These are phyloP conservation scores for Lactarius pseudohatsudake DNA, from an alignment of 768 basidiomycete species.

Conservation along the genomic window DNA sequence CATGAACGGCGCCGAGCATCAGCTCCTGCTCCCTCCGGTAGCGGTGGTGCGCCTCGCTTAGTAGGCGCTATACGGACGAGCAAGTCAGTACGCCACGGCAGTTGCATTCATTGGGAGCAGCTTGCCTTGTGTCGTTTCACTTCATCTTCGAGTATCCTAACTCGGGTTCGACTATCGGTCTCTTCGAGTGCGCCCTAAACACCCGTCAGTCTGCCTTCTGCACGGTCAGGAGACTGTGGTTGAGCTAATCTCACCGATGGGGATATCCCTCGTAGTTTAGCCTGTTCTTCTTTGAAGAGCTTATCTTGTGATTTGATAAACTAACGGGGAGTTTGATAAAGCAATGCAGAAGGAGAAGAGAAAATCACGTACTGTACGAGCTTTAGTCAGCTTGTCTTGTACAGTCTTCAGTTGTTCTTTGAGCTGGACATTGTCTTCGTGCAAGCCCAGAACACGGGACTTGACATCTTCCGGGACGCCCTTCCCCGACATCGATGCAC, in stretches of 20 bases:
- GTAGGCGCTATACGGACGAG: slow-evolving; percentile 16
- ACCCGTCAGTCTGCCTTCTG: slow-evolving; percentile 5
- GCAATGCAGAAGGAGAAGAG: background rate
- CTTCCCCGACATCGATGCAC: slow-evolving; percentile 72
- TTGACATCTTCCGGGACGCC: slow-evolving; percentile 84
- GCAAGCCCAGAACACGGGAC: slow-evolving; percentile 65
- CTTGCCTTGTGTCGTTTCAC: slow-evolving; percentile 24
- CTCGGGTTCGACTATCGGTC: slow-evolving; percentile 64
- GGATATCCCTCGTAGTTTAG: slow-evolving; percentile 48
- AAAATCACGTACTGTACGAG: slow-evolving; percentile 55
- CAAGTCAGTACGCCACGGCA: background rate
- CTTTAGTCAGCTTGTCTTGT: slow-evolving; percentile 78
- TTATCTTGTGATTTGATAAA: slow-evolving; percentile 94
- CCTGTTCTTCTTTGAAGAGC: slow-evolving; percentile 79
- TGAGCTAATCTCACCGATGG: slow-evolving; percentile 42
- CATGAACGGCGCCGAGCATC: slow-evolving; percentile 26
- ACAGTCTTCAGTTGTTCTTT: slow-evolving; percentile 70
- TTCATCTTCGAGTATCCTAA: slow-evolving; percentile 66
- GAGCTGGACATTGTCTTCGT: slow-evolving; percentile 71
- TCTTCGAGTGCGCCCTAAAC: slow-evolving; percentile 64
- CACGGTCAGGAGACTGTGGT: background rate
- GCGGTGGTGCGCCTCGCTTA: slow-evolving; percentile 27
- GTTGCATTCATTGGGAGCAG: slow-evolving; percentile 31
- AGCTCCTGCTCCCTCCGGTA: slow-evolving; percentile 30
- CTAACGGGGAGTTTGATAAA: slow-evolving; percentile 38